A percentile compares a stretch with the other conserved stretches of the same genome.
Evolutionary conservation across 768 basidiomycete species (phyloP).

Genomic region (Suillus occidentalis): DNA sequence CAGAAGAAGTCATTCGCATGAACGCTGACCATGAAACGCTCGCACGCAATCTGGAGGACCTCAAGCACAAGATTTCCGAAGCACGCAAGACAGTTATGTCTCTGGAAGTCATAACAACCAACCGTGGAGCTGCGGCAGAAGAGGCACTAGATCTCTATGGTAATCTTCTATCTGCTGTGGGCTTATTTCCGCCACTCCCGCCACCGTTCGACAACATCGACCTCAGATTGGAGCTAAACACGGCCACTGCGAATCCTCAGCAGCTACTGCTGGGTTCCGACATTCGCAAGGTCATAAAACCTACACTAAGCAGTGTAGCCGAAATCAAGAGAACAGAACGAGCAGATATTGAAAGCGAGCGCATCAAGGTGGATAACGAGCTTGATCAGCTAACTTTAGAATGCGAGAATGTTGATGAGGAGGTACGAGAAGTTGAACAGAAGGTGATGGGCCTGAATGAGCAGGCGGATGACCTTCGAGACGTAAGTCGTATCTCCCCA

Average conservation of each 20-base stretch:
- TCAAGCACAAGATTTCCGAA: constrained; percentile 74
- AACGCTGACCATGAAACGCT: constrained; percentile 85
- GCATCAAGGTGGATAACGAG: constrained; percentile 79
- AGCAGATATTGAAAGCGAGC: constrained; percentile 71
- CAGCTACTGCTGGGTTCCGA: constrained; percentile 69
- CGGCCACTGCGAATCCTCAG: constrained; percentile 68
- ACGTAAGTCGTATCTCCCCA: constrained; percentile 47
- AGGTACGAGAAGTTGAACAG: constrained; percentile 71
- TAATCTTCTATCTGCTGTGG: constrained; percentile 69
- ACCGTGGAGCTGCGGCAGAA: constrained; percentile 79
- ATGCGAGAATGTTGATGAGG: constrained; percentile 81
- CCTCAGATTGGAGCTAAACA: constrained; percentile 79
- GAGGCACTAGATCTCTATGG: constrained; percentile 80
- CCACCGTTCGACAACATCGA: constrained; percentile 71
- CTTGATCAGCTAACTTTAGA: constrained; percentile 74
- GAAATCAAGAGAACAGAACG: constrained; percentile 72
- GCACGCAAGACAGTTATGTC: constrained; percentile 71
- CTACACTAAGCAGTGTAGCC: constrained; percentile 69
- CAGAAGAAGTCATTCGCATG: constrained; percentile 91
- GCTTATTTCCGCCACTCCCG: constrained; percentile 72
- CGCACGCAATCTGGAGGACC: constrained; percentile 68
- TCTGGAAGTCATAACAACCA: constrained; percentile 81
- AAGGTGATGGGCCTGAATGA: constrained; percentile 69
- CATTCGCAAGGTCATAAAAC: constrained; percentile 71
- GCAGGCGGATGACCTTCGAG: constrained; percentile 79